Evolutionary conservation across 495 filamentous ascomycete genomes (phyloP).

Genomic region (Annulohypoxylon stygium): DNA sequence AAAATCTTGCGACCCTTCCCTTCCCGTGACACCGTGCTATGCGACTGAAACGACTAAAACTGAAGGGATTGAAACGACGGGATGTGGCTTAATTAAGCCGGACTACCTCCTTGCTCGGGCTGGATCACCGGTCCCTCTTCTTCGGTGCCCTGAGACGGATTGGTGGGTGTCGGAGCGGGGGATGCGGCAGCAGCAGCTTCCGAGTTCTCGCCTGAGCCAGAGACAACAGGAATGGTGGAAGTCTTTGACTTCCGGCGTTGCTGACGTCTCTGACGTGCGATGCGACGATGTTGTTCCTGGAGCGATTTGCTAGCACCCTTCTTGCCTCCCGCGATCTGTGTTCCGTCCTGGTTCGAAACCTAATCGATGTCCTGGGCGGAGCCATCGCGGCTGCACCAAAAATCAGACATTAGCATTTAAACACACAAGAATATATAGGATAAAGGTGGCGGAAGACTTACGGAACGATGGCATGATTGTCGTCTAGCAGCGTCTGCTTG

Average conservation of each 20-base stretch:
- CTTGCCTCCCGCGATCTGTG: not conserved
- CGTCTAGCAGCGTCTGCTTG: slow-evolving; percentile 73
- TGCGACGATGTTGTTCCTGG: not conserved
- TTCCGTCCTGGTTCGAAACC: not conserved
- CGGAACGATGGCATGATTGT: slow-evolving; percentile 75
- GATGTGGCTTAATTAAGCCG: not conserved
- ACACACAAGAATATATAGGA: not conserved
- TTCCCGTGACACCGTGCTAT: slow-evolving; percentile 13
- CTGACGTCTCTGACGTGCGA: not conserved
- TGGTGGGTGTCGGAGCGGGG: not conserved
- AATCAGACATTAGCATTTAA: not conserved
- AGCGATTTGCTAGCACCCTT: not conserved
- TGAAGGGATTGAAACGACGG: no score
- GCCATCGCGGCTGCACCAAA: slow-evolving; percentile 29
- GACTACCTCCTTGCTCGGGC: not conserved
- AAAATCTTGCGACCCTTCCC: not conserved
- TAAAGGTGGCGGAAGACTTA: slow-evolving; percentile 50
- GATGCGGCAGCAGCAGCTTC: not conserved
- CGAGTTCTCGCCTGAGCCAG: not conserved
- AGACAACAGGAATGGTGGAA: not conserved
- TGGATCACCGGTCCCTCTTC: not conserved
- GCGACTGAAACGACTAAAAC: slow-evolving; percentile 13
- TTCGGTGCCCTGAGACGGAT: not conserved
- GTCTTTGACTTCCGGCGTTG: not conserved
- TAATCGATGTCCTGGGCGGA: slow-evolving; percentile 35